Evolutionary conservation across 208 protist genomes (phyloP).

Genomic region (Wallacemonas sp.): DNA sequence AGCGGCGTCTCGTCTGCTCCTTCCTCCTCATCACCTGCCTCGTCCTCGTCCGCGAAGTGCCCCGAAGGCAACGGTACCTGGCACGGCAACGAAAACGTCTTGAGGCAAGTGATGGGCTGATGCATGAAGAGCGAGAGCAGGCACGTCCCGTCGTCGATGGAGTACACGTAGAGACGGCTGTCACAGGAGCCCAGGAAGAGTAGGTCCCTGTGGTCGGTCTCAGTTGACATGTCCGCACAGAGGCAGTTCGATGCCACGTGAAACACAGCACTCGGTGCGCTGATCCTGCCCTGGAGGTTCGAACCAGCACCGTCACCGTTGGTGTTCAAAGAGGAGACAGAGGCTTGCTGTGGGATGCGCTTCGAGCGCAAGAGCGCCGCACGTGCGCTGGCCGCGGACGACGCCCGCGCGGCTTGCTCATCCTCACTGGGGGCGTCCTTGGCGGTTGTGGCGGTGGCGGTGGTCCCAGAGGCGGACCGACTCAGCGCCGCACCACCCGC

Average conservation of each 20-base stretch:
- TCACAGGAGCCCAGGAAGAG: slow-evolving; percentile 82
- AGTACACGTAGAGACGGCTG: slow-evolving; percentile 80
- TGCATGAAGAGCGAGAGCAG: slow-evolving; percentile 76
- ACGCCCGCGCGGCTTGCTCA: not conserved
- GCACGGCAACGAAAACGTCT: slow-evolving; percentile 49
- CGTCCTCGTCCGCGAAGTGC: not conserved
- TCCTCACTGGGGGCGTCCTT: not conserved
- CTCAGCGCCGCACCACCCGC: not conserved
- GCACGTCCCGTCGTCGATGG: slow-evolving; percentile 41
- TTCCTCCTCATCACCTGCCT: not conserved
- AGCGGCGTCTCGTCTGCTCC: not conserved
- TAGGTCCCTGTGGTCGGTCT: slow-evolving; percentile 21
- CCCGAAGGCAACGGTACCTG: not conserved
- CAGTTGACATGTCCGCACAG: slow-evolving; percentile 56
- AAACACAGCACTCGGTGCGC: slow-evolving; percentile 39
- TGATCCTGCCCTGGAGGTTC: slow-evolving; percentile 1
- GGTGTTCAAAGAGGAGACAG: not conserved
- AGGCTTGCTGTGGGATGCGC: slow-evolving; percentile 6
- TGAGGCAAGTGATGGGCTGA: slow-evolving; percentile 68
- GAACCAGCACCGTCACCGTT: not conserved
- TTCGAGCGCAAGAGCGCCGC: slow-evolving; percentile 5
- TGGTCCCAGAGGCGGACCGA: not conserved
- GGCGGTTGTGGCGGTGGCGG: not conserved
- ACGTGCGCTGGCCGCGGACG: not conserved
- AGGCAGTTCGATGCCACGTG: slow-evolving; percentile 78